Percentiles rank a stretch among this genome's conserved stretches.
These are phyloP conservation scores for Vaccinium myrtillus DNA, from an alignment of 148 eudicot species.

Conservation along the genomic window DNA sequence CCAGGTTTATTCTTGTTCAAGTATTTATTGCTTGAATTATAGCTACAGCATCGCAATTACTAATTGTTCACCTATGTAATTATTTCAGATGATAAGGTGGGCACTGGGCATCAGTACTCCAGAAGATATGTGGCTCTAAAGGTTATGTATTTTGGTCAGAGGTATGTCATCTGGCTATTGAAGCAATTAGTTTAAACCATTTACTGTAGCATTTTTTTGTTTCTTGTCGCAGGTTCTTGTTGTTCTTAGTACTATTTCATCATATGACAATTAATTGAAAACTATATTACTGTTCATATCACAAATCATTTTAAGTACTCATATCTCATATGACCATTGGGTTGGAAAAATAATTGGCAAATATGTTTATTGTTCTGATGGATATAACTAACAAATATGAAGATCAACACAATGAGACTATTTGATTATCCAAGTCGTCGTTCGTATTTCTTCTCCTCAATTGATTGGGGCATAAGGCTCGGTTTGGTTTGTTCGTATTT, in stretches of 20 bases:
- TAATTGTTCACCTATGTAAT: not conserved
- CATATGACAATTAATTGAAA: not conserved
- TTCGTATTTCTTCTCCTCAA: too few relatives aligned
- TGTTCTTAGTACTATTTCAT: not conserved
- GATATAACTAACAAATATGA: not conserved
- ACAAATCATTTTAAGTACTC: not conserved
- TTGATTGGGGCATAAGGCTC: too few relatives aligned
- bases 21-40: not conserved
- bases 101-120: conserved; percentile 32
- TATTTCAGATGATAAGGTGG: conserved; percentile 37
- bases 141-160: conserved; percentile 93
- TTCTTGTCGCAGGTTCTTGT: not conserved
- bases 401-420: not conserved
- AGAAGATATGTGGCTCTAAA: conserved; percentile 77
- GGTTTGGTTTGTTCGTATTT: not conserved
- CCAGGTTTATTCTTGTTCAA: conserved; percentile 18
- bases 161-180: conserved; percentile 39
- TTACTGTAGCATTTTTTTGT: not conserved
- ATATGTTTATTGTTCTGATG: not conserved
- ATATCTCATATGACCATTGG: not conserved
- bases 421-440: not conserved
- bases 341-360: not conserved
- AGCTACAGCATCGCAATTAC: not conserved
- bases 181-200: not conserved
- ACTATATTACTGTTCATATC: not conserved